Conservation (phyloP, 2,329 filamentous ascomycete genomes). For the Stagonosporopsis vannaccii region DNA sequence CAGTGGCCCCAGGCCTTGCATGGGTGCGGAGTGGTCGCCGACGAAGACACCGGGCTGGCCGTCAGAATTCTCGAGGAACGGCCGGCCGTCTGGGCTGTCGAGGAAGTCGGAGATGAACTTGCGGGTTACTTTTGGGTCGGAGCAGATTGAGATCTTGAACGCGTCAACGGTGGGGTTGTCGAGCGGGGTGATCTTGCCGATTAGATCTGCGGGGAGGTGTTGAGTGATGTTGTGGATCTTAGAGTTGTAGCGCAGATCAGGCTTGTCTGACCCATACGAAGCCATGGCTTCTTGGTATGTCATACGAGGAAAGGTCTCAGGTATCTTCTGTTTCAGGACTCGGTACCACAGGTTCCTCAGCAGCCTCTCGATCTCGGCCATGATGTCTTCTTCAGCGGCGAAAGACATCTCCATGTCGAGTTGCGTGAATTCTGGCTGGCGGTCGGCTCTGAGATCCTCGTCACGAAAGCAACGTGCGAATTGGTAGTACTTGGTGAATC, state of each 20-base stretch:
- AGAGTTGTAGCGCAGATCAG: constrained; percentile 79
- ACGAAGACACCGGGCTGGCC: constrained; percentile 84
- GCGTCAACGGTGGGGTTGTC: constrained; percentile 75
- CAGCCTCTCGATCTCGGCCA: constrained; percentile 63
- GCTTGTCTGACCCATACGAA: constrained; percentile 87
- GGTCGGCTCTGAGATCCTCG: constrained; percentile 88
- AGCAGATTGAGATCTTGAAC: constrained; percentile 69
- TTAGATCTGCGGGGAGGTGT: constrained; percentile 68
- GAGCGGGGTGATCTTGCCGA: constrained; percentile 76
- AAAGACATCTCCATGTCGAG: constrained; percentile 96
- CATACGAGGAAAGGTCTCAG: constrained; percentile 63
- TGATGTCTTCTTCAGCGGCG: constrained; percentile 74
- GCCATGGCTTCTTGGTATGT: constrained; percentile 81
- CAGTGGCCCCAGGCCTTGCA: constrained; percentile 78
- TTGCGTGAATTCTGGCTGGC: constrained; percentile 97
- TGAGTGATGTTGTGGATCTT: constrained; percentile 72
- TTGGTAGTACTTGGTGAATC: constrained; percentile 84
- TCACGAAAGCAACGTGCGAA: constrained; percentile 95
- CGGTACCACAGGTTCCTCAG: constrained; percentile 63
- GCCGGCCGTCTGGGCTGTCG: constrained; percentile 65
- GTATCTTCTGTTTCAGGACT: constrained; percentile 54
- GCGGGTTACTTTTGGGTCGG: constrained; percentile 61
- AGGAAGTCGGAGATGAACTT: constrained; percentile 75
- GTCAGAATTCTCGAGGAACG: constrained; percentile 72
- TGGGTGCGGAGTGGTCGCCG: constrained; percentile 74